These are phyloP conservation scores for Fraxinus quadrangulata DNA, from an alignment of 257 asterid species.

Conservation along the genomic window DNA sequence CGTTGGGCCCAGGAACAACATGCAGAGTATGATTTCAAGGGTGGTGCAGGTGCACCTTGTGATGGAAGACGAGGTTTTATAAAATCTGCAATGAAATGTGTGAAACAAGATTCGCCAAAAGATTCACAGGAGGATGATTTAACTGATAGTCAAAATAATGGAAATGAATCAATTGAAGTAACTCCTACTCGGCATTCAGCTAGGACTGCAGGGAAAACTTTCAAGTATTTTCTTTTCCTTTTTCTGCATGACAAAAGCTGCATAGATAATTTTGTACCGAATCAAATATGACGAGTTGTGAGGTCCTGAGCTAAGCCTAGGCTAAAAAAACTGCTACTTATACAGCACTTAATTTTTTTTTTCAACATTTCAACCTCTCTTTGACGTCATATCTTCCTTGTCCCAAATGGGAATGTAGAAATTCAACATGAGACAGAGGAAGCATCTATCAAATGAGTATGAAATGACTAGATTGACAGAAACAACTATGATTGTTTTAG, in stretches of 20 bases:
- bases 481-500: background rate
- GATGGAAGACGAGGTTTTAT: conserved; percentile 34
- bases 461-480: conserved; percentile 13
- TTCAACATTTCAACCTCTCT: background rate
- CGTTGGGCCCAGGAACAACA: conserved; percentile 45
- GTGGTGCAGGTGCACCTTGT: conserved; percentile 66
- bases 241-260: conserved; percentile 14
- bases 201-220: conserved; percentile 67
- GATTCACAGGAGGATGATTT: conserved; percentile 43
- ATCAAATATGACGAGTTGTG: background rate
- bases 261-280: conserved; percentile 1
- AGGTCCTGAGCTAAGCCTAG: background rate
- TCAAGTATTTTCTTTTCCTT: conserved; percentile 48
- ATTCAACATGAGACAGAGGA: background rate
- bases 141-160: conserved; percentile 48
- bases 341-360: background rate
- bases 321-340: background rate
- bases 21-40: conserved; percentile 66
- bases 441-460: background rate
- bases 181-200: conserved; percentile 77
- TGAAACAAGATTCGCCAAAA: conserved; percentile 51
- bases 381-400: background rate
- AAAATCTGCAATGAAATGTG: conserved; percentile 34
- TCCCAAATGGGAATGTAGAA: conserved; percentile 3
- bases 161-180: conserved; percentile 41